Percentiles rank a stretch among this genome's conserved stretches.
Conservation (phyloP, 2,329 filamentous ascomycete genomes). For the Elsinoe fawcettii region DNA sequence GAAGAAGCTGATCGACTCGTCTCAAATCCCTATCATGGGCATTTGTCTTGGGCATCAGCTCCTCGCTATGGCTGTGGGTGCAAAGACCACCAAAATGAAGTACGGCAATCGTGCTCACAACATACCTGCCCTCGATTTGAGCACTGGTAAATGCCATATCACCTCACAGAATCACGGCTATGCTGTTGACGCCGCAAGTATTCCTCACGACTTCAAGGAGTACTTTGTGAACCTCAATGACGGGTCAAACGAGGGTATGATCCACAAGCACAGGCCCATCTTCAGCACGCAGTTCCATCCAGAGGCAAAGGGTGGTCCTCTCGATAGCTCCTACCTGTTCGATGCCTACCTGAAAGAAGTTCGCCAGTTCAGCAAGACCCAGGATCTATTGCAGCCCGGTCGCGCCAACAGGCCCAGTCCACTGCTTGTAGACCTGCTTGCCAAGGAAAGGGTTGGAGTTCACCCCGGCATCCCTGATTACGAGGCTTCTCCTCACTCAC, state of each 20-base stretch:
- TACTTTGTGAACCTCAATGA: conserved; percentile 99
- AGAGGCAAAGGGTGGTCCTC: conserved; percentile 92
- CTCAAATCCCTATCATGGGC: conserved; percentile 88
- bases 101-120: conserved; percentile 99
- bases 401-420: conserved; percentile 83
- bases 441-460: conserved; percentile 91
- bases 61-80: conserved; percentile 79
- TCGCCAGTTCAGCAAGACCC: conserved; percentile 76
- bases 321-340: conserved; percentile 93
- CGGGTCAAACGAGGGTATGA: conserved; percentile 93
- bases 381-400: conserved; percentile 59
- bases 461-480: conserved; percentile 32
- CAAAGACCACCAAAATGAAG: conserved; percentile 92
- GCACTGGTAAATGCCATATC: conserved; percentile 95
- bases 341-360: conserved; percentile 93
- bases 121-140: conserved; percentile 90
- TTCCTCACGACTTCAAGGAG: conserved; percentile 85
- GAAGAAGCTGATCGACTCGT: conserved; percentile 80
- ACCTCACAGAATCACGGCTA: conserved; percentile 98
- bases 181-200: conserved; percentile 76
- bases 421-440: conserved; percentile 80
- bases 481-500: conserved; percentile 13
- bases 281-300: conserved; percentile 99
- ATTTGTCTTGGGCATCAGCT: conserved; percentile 98
- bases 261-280: conserved; percentile 91